A percentile compares a stretch with the other conserved stretches of the same genome.
Conservation (phyloP, 306 rosid species). For the Cucurbita ficifolia region DNA sequence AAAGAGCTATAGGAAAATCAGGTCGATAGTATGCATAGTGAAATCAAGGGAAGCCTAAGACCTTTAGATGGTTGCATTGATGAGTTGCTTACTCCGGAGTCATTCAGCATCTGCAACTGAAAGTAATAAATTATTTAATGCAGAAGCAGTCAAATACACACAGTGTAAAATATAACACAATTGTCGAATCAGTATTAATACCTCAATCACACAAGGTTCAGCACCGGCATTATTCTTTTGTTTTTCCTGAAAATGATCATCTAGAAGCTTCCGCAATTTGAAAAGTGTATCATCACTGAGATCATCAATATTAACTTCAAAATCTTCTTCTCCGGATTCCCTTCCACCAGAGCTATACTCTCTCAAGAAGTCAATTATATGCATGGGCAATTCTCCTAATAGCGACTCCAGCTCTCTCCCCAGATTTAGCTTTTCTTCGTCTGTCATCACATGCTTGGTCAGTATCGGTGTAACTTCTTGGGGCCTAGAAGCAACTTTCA, state of each 20-base stretch:
- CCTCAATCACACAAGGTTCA: conserved; percentile 71
- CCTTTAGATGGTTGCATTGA: conserved; percentile 78
- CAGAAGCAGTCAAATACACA: not conserved
- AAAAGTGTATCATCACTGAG: conserved; percentile 61
- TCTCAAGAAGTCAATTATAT: conserved; percentile 60
- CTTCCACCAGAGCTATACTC: conserved; percentile 51
- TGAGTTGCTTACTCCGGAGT: conserved; percentile 73
- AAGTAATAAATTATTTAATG: not conserved
- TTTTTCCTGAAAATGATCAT: conserved; percentile 45
- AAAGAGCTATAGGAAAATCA: not conserved
- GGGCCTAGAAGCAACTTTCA: conserved; percentile 32
- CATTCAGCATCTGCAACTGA: conserved; percentile 54
- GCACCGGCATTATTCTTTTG: conserved; percentile 27
- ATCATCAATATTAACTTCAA: conserved; percentile 74
- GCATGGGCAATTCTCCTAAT: conserved; percentile 47
- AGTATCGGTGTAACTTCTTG: conserved; percentile 32
- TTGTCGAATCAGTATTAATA: conserved; percentile 6
- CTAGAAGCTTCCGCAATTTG: conserved; percentile 47
- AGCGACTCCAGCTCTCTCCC: conserved; percentile 64
- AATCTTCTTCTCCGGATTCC: conserved; percentile 60
- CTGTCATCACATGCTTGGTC: conserved; percentile 42
- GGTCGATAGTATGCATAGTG: not conserved
- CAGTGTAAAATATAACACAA: not conserved
- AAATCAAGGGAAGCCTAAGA: conserved; percentile 12
- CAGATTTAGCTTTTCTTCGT: conserved; percentile 39